Percentiles rank a stretch among this genome's conserved stretches.
phyloP scores from a whole-genome alignment of 371 early-diverging fungal genomes.

The Mucor plumbeus region DNA sequence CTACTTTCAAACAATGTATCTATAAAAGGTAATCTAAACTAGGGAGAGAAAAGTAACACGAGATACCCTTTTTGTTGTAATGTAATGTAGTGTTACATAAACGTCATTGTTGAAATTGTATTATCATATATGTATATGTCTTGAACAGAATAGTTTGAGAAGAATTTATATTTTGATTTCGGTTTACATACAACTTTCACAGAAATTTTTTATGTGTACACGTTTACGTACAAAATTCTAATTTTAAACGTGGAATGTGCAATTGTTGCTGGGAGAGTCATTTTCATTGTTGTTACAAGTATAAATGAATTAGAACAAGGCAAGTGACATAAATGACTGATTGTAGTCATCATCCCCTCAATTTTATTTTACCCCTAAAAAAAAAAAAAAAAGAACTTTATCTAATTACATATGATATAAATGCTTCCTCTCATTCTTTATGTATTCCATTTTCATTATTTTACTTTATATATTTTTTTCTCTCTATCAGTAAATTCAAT shows the following conservation, averaged over 20 bases:
- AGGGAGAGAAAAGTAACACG: no score
- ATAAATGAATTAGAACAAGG: background rate
- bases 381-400: background rate
- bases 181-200: background rate
- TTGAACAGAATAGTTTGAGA: no score
- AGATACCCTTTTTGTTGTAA: background rate
- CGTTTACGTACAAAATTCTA: background rate
- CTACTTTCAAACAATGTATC: no score
- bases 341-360: conserved; percentile 4
- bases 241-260: background rate
- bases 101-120: conserved; percentile 3
- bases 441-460: background rate
- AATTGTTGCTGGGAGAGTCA: background rate
- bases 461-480: conserved; percentile 9
- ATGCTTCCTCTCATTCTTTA: conserved; percentile 15
- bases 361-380: conserved; percentile 8
- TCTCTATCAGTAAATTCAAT: conserved; percentile 2
- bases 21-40: no score
- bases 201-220: background rate
- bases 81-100: conserved; percentile 3
- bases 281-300: background rate
- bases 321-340: conserved; percentile 12
- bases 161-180: no score
- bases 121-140: background rate
- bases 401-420: conserved; percentile 9